Evolutionary conservation across 176 grass and related monocot genomes (phyloP), one percentile per base, ranked within the genome.

Genomic region (Aegilops sharonensis): DNA sequence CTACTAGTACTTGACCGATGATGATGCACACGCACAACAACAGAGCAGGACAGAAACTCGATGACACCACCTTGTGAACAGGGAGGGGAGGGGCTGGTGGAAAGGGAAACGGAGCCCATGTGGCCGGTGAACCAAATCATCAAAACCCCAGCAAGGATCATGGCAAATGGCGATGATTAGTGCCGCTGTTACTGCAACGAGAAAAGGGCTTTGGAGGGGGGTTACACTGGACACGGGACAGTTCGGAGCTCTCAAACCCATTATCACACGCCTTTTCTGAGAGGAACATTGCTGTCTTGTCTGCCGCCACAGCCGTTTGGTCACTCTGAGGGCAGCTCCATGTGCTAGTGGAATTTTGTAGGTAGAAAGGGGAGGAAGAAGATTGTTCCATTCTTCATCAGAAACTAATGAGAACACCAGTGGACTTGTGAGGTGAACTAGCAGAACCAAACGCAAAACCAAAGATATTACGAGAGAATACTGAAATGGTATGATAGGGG

Each of bases 121-220:
- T 80, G 75, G 85, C 89, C 83, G 85, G 67, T 90, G 80, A 79
- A 75, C 65, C 25, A 75, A 13, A 77, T 56, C 73, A 76, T 54
- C 73, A 30, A 31, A 30, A 57, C 18, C 1, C 4, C 12, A 50
- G 40, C 39, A 9, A 74, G 11, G 72, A 75, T 54, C 73, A 77
- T 56, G 47, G 9, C 27, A 9, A 9, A 31, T 30, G 45, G 30
- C 29, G 17, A 72, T 43, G 45, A 54, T 76, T 77, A 77, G 27
- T 77, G 4, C 37, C 4, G 8, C 34, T 72, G 15, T 81, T 37
- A 32, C 20, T 56, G 21, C 21, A 40, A 13, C 15, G 4, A 3
- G 23, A 52, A 35, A 24, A 48, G 11, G 4, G 6, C 21, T 40
- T 64, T 30, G 0, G 11, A 43, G 21, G 21, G 39, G 64, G 39